phyloP scores from a whole-genome alignment of 2,329 filamentous ascomycete species.

The Epichloe sp. region DNA sequence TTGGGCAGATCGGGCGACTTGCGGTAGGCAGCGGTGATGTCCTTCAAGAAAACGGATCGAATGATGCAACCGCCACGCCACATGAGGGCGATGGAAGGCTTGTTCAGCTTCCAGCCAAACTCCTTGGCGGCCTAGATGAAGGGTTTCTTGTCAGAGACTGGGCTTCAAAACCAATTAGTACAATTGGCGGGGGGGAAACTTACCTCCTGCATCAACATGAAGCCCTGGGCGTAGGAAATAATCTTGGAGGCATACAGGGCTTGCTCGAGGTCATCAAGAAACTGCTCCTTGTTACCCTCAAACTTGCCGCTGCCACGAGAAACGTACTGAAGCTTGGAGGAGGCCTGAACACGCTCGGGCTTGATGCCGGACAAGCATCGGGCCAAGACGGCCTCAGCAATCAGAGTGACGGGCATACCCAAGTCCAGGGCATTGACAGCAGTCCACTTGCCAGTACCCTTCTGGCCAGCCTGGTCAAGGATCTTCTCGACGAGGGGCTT shows the following conservation, averaged over 20 bases:
- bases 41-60: slow-evolving; percentile 98
- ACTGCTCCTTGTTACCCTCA: slow-evolving; percentile 79
- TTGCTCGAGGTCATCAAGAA: slow-evolving; percentile 96
- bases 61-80: slow-evolving; percentile 99
- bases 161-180: background rate
- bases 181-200: slow-evolving; percentile 16
- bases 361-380: slow-evolving; percentile 93
- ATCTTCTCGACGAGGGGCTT: slow-evolving; percentile 95
- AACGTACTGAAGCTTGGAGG: slow-evolving; percentile 57
- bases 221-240: slow-evolving; percentile 98
- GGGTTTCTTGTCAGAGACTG: background rate
- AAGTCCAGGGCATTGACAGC: slow-evolving; percentile 98
- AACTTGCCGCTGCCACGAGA: slow-evolving; percentile 63
- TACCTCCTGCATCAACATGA: slow-evolving; percentile 99
- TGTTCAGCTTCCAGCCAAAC: slow-evolving; percentile 98
- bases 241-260: slow-evolving; percentile 99
- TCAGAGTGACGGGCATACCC: slow-evolving; percentile 95
- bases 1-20: slow-evolving; percentile 91
- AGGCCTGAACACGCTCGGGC: slow-evolving; percentile 76
- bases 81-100: slow-evolving; percentile 99
- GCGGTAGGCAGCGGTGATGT: slow-evolving; percentile 96
- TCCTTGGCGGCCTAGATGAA: slow-evolving; percentile 71
- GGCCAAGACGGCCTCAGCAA: slow-evolving; percentile 91
- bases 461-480: slow-evolving; percentile 94
- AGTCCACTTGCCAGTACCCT: slow-evolving; percentile 99